These are phyloP conservation scores for Petunia secreta DNA, from an alignment of 257 asterid species.

Conservation along the genomic window DNA sequence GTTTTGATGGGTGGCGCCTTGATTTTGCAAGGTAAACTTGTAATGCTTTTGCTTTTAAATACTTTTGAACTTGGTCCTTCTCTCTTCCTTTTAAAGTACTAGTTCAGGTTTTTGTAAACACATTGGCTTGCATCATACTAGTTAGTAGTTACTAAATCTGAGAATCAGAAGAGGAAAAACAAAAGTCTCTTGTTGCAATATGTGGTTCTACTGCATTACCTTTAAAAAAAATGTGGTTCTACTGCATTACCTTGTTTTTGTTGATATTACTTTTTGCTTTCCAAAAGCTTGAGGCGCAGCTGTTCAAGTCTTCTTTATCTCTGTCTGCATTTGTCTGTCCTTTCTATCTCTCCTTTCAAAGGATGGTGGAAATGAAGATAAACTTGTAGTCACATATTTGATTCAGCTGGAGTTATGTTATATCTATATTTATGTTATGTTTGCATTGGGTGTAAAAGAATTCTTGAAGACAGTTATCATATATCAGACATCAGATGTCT, in stretches of 20 bases:
- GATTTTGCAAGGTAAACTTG: constrained; percentile 52
- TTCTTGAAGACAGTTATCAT: neutral
- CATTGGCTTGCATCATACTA: constrained; percentile 4
- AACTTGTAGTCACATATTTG: neutral
- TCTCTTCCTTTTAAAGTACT: constrained; percentile 4
- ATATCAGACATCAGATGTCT: neutral
- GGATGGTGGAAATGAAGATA: constrained; percentile 9
- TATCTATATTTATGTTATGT: too few species aligned
- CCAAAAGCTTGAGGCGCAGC: neutral
- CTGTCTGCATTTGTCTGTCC: neutral
- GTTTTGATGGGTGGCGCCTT: constrained; percentile 68
- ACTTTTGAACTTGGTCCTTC: neutral
- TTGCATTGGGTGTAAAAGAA: neutral
- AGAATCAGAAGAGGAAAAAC: neutral
- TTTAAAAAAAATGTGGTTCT: neutral
- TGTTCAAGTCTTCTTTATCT: constrained; percentile 10
- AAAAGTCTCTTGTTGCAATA: constrained; percentile 9
- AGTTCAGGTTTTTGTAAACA: constrained; percentile 9
- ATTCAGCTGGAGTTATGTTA: neutral
- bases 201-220: constrained; percentile 9
- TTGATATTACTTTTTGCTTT: neutral
- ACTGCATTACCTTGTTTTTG: neutral
- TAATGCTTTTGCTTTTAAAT: neutral
- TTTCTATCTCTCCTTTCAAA: neutral
- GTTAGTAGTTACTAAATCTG: neutral